Evolutionary conservation across 1,139 yeast genomes (phyloP), one percentile per base, ranked within the genome.

Genomic region (Hemisphaericaspora subhashii): DNA sequence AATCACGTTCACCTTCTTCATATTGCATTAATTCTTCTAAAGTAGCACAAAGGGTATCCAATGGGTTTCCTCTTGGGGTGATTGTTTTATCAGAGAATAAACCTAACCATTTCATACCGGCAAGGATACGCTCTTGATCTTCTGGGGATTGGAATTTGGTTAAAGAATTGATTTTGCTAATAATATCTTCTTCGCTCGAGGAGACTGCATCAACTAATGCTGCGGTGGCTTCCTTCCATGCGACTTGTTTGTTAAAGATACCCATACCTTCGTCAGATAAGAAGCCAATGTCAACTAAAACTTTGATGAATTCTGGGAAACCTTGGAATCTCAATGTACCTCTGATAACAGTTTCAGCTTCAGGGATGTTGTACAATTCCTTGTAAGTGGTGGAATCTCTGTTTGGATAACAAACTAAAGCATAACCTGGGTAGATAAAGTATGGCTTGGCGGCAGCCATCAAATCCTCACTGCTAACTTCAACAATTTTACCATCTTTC

Each of bases 241-340:
- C 72, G 47, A 75, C 67, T 49, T 83, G 74, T 40, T 64, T 54
- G 44, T 72, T 53, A 67, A 89, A 84, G 48, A 73, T 66, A 46
- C 78, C 83, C 45, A 68, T 65, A 47, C 79, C 76, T 33, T 80
- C 83, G 54, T 92, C 98, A 61, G 80, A 81, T 60, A 92, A 78
- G 79, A 92, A 83, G 23, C 97, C 97, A 57, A 89, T 72, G 66
- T 92, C 98, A 45, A 92, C 98, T 44, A 92, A 78, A 36, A 85
- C 97, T 74, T 90, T 90, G 66, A 90, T 83, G 64, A 92, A 90
- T 72, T 90, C 96, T 42, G 98, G 97, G 90, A 92, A 92, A 37
- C 98, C 98, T 71, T 89, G 98, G 81, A 77, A 92, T 72, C 98
- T 82, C 62, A 92, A 78, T 48, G 98, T 92, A 60, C 98, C 98